phyloP scores from a whole-genome alignment of 108 stramenopile species.

The Cyclotella baltica region DNA sequence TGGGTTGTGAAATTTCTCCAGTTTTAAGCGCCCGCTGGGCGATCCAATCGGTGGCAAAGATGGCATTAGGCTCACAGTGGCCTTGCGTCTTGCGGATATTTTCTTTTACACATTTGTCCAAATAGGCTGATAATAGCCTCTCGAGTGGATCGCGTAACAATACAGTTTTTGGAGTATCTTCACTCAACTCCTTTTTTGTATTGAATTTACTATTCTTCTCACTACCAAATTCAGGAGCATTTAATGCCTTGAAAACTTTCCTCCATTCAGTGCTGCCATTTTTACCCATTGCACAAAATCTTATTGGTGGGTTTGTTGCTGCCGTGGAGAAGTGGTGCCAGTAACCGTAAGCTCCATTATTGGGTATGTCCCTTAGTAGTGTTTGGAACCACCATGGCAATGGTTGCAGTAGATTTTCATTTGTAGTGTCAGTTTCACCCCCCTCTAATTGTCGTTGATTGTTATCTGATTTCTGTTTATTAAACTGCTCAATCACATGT shows the following conservation, averaged over 20 bases:
- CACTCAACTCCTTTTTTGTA: conserved; percentile 4
- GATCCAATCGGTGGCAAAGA: conserved; percentile 32
- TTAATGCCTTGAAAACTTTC: conserved; percentile 39
- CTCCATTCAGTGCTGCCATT: conserved; percentile 58
- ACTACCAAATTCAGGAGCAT: conserved; percentile 33
- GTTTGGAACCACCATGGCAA: conserved; percentile 74
- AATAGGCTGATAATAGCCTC: conserved; percentile 62
- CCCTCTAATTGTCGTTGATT: not conserved
- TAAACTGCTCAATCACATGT: not conserved
- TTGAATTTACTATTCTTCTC: not conserved
- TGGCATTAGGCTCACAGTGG: conserved; percentile 53
- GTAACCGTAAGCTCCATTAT: conserved; percentile 37
- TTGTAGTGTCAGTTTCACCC: not conserved
- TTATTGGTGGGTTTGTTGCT: conserved; percentile 40
- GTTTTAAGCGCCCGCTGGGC: not conserved
- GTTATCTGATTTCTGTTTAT: not conserved
- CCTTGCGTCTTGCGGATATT: conserved; percentile 34
- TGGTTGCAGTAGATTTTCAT: not conserved
- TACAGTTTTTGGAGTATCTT: conserved; percentile 42
- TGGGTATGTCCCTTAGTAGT: conserved; percentile 50
- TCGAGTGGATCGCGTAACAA: conserved; percentile 75
- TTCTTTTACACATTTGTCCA: conserved; percentile 64
- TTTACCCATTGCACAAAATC: conserved; percentile 63
- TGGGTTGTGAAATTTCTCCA: conserved; percentile 6
- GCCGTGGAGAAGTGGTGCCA: conserved; percentile 60